Evolutionary conservation across 192 early-diverging fungal species (phyloP).

Genomic region (Coemansia sp.): DNA sequence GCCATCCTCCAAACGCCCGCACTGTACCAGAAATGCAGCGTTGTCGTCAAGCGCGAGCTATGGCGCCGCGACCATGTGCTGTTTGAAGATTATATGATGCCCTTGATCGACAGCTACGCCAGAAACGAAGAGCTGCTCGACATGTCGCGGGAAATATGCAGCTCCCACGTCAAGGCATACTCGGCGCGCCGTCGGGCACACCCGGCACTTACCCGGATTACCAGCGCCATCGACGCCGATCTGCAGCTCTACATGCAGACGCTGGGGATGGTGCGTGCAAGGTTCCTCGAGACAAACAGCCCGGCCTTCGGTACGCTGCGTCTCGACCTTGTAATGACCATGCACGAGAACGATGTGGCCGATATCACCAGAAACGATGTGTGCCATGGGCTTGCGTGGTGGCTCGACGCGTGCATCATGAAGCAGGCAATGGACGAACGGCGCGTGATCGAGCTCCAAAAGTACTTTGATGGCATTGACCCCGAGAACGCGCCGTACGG

Average conservation of each 20-base stretch:
- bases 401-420: constrained; percentile 39
- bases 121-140: constrained; percentile 7
- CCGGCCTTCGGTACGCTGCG: constrained; percentile 36
- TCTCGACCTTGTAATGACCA: constrained; percentile 34
- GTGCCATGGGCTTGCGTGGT: constrained; percentile 40
- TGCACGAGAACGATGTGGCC: constrained; percentile 31
- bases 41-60: constrained; percentile 33
- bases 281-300: constrained; percentile 29
- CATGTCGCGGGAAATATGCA: constrained; percentile 38
- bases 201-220: constrained; percentile 21
- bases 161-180: constrained; percentile 1
- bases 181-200: constrained; percentile 14
- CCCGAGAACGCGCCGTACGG: constrained; percentile 31
- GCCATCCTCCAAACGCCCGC: constrained; percentile 13
- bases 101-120: constrained; percentile 24
- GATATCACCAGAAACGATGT: constrained; percentile 31
- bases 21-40: constrained; percentile 31
- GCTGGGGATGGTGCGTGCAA: constrained; percentile 38
- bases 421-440: constrained; percentile 36
- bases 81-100: constrained; percentile 33
- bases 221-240: constrained; percentile 25
- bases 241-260: constrained; percentile 43
- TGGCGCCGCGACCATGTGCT: constrained; percentile 31
- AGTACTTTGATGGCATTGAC: constrained; percentile 40
- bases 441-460: constrained; percentile 27